Conservation (phyloP, 805 yeast species). For the Blastobotrys chiropterorum region DNA sequence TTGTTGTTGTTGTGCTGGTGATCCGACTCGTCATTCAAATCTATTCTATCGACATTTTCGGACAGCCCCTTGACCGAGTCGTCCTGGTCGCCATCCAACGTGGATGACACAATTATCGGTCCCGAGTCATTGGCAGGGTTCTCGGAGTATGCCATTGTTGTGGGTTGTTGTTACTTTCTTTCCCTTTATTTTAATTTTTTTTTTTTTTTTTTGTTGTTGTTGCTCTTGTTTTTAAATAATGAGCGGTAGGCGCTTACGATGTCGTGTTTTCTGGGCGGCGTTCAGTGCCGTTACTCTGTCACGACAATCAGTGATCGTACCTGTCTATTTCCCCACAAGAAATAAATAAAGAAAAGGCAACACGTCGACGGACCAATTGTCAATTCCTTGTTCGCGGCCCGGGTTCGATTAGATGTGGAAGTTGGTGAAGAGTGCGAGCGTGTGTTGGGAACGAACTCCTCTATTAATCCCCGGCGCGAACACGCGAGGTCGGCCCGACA, state of each 20-base stretch:
- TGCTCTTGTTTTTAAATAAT: background rate
- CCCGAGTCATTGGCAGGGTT: background rate
- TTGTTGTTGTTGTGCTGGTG: background rate
- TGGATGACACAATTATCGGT: background rate
- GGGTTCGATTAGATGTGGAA: background rate
- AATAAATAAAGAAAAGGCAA: background rate
- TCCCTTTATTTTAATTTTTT: no score
- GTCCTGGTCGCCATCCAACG: background rate
- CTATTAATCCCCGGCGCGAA: background rate
- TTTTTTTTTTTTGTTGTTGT: background rate
- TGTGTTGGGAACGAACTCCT: background rate
- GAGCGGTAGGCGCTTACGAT: no score
- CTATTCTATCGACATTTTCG: background rate
- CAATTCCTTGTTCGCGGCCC: background rate
- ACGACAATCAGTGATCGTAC: background rate
- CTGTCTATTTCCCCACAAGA: background rate
- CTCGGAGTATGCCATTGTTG: background rate
- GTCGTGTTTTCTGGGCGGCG: background rate
- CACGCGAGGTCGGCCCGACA: background rate
- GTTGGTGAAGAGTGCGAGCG: background rate
- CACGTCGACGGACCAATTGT: background rate
- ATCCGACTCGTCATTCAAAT: background rate
- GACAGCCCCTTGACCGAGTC: background rate
- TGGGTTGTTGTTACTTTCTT: background rate
- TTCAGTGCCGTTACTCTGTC: no score